phyloP scores from a whole-genome alignment of 306 rosid genomes.

The Cyclanthera cordifolia region DNA sequence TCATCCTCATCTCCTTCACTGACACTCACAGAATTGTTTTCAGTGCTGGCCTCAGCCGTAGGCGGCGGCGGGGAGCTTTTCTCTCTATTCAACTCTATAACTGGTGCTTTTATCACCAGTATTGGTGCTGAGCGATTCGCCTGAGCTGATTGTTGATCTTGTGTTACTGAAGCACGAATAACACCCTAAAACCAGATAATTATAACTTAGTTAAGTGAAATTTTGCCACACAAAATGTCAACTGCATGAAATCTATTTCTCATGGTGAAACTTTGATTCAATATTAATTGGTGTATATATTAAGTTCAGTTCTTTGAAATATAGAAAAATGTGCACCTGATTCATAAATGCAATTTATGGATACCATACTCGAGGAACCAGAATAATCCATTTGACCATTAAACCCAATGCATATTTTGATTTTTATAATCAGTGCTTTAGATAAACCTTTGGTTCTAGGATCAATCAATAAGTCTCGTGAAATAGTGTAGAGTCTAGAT shows the following conservation, averaged over 20 bases:
- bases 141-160: conserved; percentile 37
- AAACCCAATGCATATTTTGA: neutral
- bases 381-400: neutral
- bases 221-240: no score
- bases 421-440: no score
- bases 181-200: conserved; percentile 38
- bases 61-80: conserved; percentile 16
- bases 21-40: neutral
- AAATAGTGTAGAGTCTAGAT: no score
- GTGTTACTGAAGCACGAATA: conserved; percentile 80
- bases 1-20: conserved; percentile 21
- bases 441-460: no score
- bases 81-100: conserved; percentile 35
- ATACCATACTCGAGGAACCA: neutral
- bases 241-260: neutral
- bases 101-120: conserved; percentile 57
- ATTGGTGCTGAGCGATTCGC: conserved; percentile 35
- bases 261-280: no score
- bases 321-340: neutral
- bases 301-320: neutral
- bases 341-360: neutral
- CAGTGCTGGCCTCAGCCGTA: conserved; percentile 12
- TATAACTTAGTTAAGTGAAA: neutral
- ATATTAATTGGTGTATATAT: neutral
- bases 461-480: no score